Evolutionary conservation across 495 filamentous ascomycete species (phyloP).

Genomic region (Penicillium chermesinum): DNA sequence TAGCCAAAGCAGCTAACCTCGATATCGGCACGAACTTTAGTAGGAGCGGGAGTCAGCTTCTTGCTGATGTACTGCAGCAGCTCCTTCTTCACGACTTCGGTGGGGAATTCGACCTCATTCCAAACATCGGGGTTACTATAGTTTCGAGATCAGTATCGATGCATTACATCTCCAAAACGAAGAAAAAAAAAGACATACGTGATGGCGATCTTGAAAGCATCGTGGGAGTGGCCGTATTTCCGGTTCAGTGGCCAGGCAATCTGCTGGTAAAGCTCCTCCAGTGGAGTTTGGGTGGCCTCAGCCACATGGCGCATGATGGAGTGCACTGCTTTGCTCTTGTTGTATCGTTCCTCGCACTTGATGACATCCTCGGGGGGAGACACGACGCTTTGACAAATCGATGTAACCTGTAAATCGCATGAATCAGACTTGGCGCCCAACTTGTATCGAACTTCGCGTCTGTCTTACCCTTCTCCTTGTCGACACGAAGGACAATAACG

Average conservation of each 20-base stretch:
- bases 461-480: constrained; percentile 88
- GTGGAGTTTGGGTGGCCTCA: constrained; percentile 89
- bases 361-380: constrained; percentile 95
- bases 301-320: constrained; percentile 97
- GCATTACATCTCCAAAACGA: background rate
- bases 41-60: constrained; percentile 91
- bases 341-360: constrained; percentile 98
- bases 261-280: constrained; percentile 85
- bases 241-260: constrained; percentile 97
- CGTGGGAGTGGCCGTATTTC: constrained; percentile 93
- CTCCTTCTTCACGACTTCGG: constrained; percentile 77
- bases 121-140: constrained; percentile 88
- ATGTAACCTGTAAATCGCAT: constrained; percentile 66
- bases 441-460: background rate
- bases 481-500: constrained; percentile 93
- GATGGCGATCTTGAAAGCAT: constrained; percentile 98
- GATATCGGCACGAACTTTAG: constrained; percentile 95
- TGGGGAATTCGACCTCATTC: constrained; percentile 86
- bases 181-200: constrained; percentile 55
- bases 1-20: constrained; percentile 98
- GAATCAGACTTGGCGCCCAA: constrained; percentile 27
- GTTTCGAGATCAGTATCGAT: constrained; percentile 4
- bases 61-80: constrained; percentile 91
- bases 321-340: constrained; percentile 99
- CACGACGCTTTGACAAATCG: constrained; percentile 95